Evolutionary conservation across 1,284 basidiomycete genomes (phyloP), one percentile per base, ranked within the genome.

Genomic region (Ceratobasidium sp.): DNA sequence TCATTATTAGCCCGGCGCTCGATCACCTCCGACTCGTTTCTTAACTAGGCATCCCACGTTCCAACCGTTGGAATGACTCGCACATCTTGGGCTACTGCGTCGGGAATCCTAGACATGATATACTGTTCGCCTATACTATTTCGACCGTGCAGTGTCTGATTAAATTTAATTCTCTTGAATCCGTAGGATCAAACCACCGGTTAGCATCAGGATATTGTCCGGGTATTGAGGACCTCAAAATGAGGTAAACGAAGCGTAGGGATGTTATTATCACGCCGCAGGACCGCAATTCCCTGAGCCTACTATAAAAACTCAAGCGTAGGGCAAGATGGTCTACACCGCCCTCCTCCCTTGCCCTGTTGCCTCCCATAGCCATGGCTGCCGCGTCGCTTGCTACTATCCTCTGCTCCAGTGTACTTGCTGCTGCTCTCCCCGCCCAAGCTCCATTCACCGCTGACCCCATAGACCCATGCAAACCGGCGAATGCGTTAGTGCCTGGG

Each of bases 381-480:
- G 35, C 26, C 31, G 45, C 56, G 26, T 17, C 42, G 17, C 26
- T 61, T 37, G 54, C 39, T 33, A 8, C 56, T 20, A 15, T 42
- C 26, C 23, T 60, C n/a, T 54, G 68, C 28, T 71, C 54, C 8
- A 31, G 54, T n/a, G 11, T 47, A 3, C 53, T 60, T 13, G 56
- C 42, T 20, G 68, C 68, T n/a, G 68, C 37, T 26, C 68, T 71
- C 5, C 68, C 68, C 26, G 3, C 68, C 26, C 53, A 47, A 60
- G 35, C 5, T 2, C 11, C 13, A n/a, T 42, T 58, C 20, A 23
- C 26, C 6, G 15, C 23, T 15, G 15, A 28, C 5, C 6, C 54
- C 15, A 26, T 15, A n/a, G 49, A 37, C 17, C 23, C 54, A 3
- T 71, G 68, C 28, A 60, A 6, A 15, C 54, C 68, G 17, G 37